Conservation (phyloP, 1,284 basidiomycete genomes). For the Xerocomus minutiporus region DNA sequence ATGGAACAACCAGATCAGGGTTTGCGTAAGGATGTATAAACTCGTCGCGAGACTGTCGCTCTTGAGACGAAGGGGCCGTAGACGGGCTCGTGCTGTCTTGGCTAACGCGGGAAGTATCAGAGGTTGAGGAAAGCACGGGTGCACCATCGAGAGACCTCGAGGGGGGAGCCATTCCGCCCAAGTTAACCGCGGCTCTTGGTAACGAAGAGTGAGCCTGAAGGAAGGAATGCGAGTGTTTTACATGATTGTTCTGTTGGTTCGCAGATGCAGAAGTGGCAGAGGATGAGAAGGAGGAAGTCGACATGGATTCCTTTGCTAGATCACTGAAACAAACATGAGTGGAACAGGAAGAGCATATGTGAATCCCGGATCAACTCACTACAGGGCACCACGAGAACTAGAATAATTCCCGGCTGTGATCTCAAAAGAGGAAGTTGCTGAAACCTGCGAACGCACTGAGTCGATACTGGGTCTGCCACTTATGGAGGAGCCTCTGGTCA, state of each 20-base stretch:
- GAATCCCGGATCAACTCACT: slow-evolving; percentile 42
- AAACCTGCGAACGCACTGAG: slow-evolving; percentile 49
- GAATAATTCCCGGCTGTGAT: slow-evolving; percentile 47
- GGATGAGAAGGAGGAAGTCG: slow-evolving; percentile 47
- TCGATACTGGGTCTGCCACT: slow-evolving; percentile 58
- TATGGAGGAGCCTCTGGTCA: slow-evolving; percentile 44
- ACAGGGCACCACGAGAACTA: slow-evolving; percentile 48
- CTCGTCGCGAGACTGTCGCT: slow-evolving; percentile 25
- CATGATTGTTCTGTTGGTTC: slow-evolving; percentile 34
- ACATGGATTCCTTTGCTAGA: slow-evolving; percentile 56
- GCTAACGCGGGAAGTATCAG: slow-evolving; percentile 10
- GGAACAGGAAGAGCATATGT: slow-evolving; percentile 1
- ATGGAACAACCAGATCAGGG: slow-evolving; percentile 50
- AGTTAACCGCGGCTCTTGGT: slow-evolving; percentile 9
- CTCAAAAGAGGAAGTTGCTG: slow-evolving; percentile 57
- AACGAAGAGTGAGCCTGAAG: slow-evolving; percentile 8
- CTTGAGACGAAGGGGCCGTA: slow-evolving; percentile 26
- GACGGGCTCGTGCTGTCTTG: slow-evolving; percentile 15
- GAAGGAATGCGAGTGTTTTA: slow-evolving; percentile 8
- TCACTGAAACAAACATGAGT: slow-evolving; percentile 30
- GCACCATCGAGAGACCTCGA: slow-evolving; percentile 2
- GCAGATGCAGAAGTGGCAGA: slow-evolving; percentile 34
- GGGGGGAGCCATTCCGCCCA: slow-evolving; percentile 8
- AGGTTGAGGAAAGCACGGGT: slow-evolving; percentile 8
- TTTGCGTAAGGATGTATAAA: slow-evolving; percentile 71